Evolutionary conservation across 768 basidiomycete species (phyloP), one percentile per base, ranked within the genome.

Genomic region (Lactifluus subvellereus): DNA sequence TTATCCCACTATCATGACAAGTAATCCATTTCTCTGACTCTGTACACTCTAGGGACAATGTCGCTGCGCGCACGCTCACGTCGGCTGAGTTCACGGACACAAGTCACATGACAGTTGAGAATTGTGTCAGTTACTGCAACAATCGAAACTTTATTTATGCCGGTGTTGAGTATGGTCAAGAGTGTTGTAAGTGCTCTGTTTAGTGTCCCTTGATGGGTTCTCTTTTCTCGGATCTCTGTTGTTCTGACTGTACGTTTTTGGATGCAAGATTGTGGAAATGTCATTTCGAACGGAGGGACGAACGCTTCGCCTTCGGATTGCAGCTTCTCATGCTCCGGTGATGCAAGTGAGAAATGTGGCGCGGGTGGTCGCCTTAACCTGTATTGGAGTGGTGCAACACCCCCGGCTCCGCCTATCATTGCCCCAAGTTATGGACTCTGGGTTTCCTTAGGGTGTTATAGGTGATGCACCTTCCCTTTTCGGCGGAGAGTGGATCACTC

Each of bases 371-470:
- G 78, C 32, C 76, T 89, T 14, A 85, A 84, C 67, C 71, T 89
- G 4, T 90, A 83, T 73, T 83, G 79, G 80, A 87, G 79, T 65
- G 87, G 87, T 18, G 72, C 72, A 35, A 59, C 76, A 13, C 84
- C 87, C 32, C 83, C 88, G 14, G 66, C 83, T 0, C 72, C 80
- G 14, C 87, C 89, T 0, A 65, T 74, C 18, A 82, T 81, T 27
- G 78, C 81, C 0, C 75, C 79, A 4, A 80, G 71, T 53, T 79
- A 86, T 35, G 88, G 86, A 4, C 75, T 80, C 33, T 91, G 89
- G 88, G 70, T 74, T 6, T 85, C 83, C 0, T 78, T 90, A 35
- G 89, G 89, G n/a, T 91, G 89, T 71, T 89, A 82, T 75, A 85
- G 76, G 88, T 87, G 68, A 78, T 69, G 30, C 6, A 30, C 48